Evolutionary conservation across 345 rosid species (phyloP), one percentile per base, ranked within the genome.

Genomic region (Rhodamnia argentea): DNA sequence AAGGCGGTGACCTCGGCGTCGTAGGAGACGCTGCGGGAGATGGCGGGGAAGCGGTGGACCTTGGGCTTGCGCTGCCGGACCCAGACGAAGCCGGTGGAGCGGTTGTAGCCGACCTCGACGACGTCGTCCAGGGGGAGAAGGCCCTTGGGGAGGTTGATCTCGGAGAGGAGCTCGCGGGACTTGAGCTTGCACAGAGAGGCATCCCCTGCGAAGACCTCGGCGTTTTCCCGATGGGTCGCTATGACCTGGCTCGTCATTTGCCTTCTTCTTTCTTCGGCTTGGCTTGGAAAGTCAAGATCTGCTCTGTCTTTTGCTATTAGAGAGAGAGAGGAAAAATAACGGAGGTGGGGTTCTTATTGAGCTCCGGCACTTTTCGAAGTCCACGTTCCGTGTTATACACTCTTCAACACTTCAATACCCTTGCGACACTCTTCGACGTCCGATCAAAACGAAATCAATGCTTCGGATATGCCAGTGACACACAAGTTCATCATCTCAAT

Each of bases 171-270:
- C 64, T 90, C 75, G 4, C 37, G 29, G 32, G 86, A 62, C 86
- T 91, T 92, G 76, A 85, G 82, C 87, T 89, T 84, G 92, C 92
- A 89, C 26, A 89, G 59, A 22, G 88, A 87, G 86, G n/a, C n/a
- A n/a, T 88, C 91, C 9, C 90, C 90, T 6, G 59, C 32, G 90
- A 90, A 89, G 57, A 89, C 84, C 88, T 90, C 90, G 12, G 92
- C 92, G 59, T 86, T 85, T 10, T 82, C 88, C 83, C 82, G 84
- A 83, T 87, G 84, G 82, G 50, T 87, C 62, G 85, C 78, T 29
- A 87, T 87, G 29, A 89, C 44, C 82, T 85, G 52, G 13, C 87
- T 42, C 85, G 87, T 62, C 86, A 85, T 89, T 70, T 20, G 40
- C 64, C 53, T 53, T 20, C 56, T 75, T 37, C 11, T 42, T 13